These are phyloP conservation scores for Suhomyces terraborum DNA, from an alignment of 1,139 yeast species.

Conservation along the genomic window DNA sequence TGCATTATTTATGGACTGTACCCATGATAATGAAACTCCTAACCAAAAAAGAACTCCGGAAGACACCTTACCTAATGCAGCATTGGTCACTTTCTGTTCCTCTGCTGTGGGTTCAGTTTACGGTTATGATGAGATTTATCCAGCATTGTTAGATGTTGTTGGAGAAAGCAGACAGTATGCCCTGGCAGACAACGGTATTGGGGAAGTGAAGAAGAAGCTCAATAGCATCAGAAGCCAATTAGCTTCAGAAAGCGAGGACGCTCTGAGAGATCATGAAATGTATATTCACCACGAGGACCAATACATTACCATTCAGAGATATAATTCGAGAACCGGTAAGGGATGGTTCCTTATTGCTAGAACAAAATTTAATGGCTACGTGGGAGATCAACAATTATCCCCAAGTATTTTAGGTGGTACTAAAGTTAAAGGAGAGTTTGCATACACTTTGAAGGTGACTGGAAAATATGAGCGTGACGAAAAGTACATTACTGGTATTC, in stretches of 20 bases:
- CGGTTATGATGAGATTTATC: slow-evolving; percentile 93
- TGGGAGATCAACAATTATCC: slow-evolving; percentile 52
- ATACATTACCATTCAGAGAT: slow-evolving; percentile 85
- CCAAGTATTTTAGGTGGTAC: slow-evolving; percentile 72
- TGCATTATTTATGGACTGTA: slow-evolving; percentile 95
- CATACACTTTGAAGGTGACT: slow-evolving; percentile 54
- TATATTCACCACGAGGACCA: slow-evolving; percentile 94
- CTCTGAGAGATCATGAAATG: slow-evolving; percentile 79
- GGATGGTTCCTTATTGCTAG: slow-evolving; percentile 92
- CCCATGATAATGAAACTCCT: slow-evolving; percentile 94
- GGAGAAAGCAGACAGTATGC: slow-evolving; percentile 69
- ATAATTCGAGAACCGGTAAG: slow-evolving; percentile 78
- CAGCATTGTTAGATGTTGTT: slow-evolving; percentile 80
- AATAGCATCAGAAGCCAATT: slow-evolving; percentile 59
- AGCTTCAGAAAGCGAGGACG: slow-evolving; percentile 65
- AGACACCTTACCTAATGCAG: slow-evolving; percentile 94
- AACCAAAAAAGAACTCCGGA: slow-evolving; percentile 87
- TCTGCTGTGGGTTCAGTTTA: slow-evolving; percentile 94
- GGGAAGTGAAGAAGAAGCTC: slow-evolving; percentile 63
- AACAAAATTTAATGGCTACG: slow-evolving; percentile 60
- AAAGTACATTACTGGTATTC: slow-evolving; percentile 56
- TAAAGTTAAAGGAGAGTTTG: slow-evolving; percentile 58
- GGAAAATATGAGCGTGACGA: slow-evolving; percentile 53
- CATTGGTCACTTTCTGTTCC: slow-evolving; percentile 88
- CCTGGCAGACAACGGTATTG: slow-evolving; percentile 64